Base-by-base conservation (phyloP, 441 rosid species). In the Arabidopsis hybrid region DNA sequence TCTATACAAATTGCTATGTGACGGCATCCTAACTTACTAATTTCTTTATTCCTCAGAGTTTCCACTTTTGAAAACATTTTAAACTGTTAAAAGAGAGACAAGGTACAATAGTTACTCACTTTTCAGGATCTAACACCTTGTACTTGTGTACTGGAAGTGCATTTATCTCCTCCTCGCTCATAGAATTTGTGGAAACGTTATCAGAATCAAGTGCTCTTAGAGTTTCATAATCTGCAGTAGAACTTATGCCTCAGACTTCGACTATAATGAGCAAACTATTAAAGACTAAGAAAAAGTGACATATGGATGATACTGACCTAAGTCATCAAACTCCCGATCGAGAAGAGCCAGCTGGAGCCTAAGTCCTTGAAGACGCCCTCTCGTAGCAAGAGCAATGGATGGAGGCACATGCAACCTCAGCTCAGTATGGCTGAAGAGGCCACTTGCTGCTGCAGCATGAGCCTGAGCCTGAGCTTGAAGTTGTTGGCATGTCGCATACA, bases 381-480 rank as follows among this genome's bases (percentile, higher is more conserved):
- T 87, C 0, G 96, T 87, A 2, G 97, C 88, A 83, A 93, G 81
- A 46, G 92, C 91, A 71, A 93, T 83, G 12, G 97, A 84, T 1
- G 95, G 89, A 18, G 93, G 95, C 90, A 91, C 85, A 56, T 90
- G 92, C 86, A 93, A 69, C 67, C 97, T 85, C 60, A 93, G 74
- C 75, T 93, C 98, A 53, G 97, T 87, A 43, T 86, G 98, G 34
- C 90, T 88, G 71, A 91, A 88, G 73, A 90, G 86, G 32, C 92
- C 93, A 84, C 87, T 88, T 14, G 90, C 93, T 64, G 90, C 91
- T 0, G 83, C 95, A 60, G 91, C 91, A 58, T 91, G 96, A 51
- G 91, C 90, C 72, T 89, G 95, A n/a, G 95, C 97, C 79, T 93
- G 97, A 75, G 95, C 93, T 79, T 93, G 98, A 58, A 93, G 90